These are phyloP conservation scores for Hevea brasiliensis DNA, from an alignment of 345 rosid genomes.

Conservation along the genomic window DNA sequence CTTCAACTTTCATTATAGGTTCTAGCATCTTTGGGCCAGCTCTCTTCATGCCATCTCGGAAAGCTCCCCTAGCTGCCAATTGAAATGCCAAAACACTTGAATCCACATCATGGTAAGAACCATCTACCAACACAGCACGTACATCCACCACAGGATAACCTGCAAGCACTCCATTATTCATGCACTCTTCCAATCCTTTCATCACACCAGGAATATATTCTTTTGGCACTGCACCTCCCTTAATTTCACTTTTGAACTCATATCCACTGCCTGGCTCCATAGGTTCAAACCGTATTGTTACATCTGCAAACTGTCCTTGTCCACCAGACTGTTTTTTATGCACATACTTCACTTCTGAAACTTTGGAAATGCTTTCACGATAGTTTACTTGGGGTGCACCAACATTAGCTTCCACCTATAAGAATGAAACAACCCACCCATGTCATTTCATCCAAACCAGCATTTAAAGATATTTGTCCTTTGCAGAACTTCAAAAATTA, in stretches of 20 bases:
- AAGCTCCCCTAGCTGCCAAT: constrained; percentile 95
- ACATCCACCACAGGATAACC: constrained; percentile 92
- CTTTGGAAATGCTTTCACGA: constrained; percentile 93
- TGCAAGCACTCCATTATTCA: constrained; percentile 82
- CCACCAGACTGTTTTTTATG: constrained; percentile 99
- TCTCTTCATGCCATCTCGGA: constrained; percentile 81
- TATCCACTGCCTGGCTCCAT: constrained; percentile 87
- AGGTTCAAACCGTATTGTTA: constrained; percentile 90
- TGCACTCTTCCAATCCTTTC: constrained; percentile 92
- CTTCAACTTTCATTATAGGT: constrained; percentile 95
- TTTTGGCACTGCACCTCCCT: constrained; percentile 92
- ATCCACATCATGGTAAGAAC: constrained; percentile 95
- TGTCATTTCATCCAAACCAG: constrained; percentile 5
- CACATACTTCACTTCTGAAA: constrained; percentile 75
- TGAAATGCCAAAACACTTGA: constrained; percentile 97
- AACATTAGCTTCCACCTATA: constrained; percentile 88
- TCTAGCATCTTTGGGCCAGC: constrained; percentile 86
- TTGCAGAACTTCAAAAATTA: too few relatives aligned
- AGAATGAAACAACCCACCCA: constrained; percentile 15
- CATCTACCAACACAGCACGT: constrained; percentile 80
- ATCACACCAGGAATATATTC: constrained; percentile 93
- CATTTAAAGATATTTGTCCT: too few relatives aligned
- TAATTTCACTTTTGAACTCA: constrained; percentile 95
- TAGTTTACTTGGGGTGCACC: constrained; percentile 99
- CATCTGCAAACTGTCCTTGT: constrained; percentile 95